Conservation (phyloP, 305 asterid species). For the Andrographis paniculata region DNA sequence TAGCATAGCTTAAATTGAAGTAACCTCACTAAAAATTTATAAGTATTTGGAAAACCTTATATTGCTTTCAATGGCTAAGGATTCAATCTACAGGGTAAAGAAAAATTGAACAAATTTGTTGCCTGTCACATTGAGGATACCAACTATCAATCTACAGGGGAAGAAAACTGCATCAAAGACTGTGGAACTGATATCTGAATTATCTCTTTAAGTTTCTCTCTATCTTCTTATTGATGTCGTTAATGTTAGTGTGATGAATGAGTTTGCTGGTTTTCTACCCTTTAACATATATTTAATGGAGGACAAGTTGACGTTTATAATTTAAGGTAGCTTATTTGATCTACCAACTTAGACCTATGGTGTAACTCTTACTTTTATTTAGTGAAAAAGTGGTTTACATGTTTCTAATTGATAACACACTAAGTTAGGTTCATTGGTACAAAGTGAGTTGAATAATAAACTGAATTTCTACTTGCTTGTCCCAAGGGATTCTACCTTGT, state of each 20-base stretch:
- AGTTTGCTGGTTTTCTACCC: no score
- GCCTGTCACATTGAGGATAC: no score
- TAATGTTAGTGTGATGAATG: no score
- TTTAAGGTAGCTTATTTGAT: no score
- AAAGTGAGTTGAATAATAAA: constrained; percentile 6
- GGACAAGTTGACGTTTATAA: no score
- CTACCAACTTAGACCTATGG: no score
- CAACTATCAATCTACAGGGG: background rate
- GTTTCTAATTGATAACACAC: constrained; percentile 1
- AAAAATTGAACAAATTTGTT: background rate
- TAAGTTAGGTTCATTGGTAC: background rate
- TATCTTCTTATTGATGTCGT: no score
- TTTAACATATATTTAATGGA: no score
- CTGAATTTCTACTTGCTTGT: constrained; percentile 2
- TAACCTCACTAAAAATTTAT: background rate
- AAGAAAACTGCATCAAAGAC: background rate
- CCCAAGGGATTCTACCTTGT: background rate
- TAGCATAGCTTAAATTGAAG: background rate
- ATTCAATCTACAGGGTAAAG: constrained; percentile 1
- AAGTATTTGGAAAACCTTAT: no score
- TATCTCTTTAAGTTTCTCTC: background rate
- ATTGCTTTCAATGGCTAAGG: no score
- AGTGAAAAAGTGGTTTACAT: background rate
- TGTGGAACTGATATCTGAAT: background rate
- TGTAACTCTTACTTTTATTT: no score